These are phyloP conservation scores for Akanthomyces uredinophilus DNA, from an alignment of 2,329 filamentous ascomycete species.

Conservation along the genomic window DNA sequence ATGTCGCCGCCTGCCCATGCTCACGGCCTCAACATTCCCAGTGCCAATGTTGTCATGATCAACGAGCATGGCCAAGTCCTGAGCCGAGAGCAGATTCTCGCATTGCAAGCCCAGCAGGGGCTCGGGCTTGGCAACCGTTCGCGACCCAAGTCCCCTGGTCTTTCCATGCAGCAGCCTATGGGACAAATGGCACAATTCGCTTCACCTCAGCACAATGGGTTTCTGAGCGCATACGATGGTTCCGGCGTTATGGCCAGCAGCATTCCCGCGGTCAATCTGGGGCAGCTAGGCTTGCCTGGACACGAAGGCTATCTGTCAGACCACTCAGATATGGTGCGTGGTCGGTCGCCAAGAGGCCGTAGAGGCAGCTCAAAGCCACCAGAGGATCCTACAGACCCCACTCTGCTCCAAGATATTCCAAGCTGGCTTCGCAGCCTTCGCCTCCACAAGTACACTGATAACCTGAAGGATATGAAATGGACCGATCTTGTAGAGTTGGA, in stretches of 20 bases:
- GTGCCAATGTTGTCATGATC: slow-evolving; percentile 83
- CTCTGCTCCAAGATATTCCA: slow-evolving; percentile 88
- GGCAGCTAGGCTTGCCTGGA: slow-evolving; percentile 63
- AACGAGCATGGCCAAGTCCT: slow-evolving; percentile 88
- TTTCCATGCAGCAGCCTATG: slow-evolving; percentile 69
- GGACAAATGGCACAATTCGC: slow-evolving; percentile 65
- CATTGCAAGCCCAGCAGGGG: slow-evolving; percentile 65
- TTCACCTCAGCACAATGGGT: slow-evolving; percentile 91
- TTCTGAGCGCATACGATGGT: slow-evolving; percentile 81
- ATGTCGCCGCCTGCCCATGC: slow-evolving; percentile 45
- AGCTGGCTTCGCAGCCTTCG: slow-evolving; percentile 91
- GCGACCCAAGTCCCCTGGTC: slow-evolving; percentile 81
- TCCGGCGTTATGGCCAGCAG: slow-evolving; percentile 65
- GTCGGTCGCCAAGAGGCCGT: slow-evolving; percentile 85
- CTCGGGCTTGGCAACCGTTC: slow-evolving; percentile 66
- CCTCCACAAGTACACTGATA: slow-evolving; percentile 98
- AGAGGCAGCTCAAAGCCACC: slow-evolving; percentile 95
- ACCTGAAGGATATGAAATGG: slow-evolving; percentile 97
- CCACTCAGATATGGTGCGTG: slow-evolving; percentile 84
- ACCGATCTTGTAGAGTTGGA: slow-evolving; percentile 86
- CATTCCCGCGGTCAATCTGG: slow-evolving; percentile 65
- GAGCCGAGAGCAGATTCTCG: slow-evolving; percentile 77
- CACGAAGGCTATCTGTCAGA: slow-evolving; percentile 90
- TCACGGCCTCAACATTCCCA: slow-evolving; percentile 58
- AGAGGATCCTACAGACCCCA: slow-evolving; percentile 91